Evolutionary conservation across 495 filamentous ascomycete genomes (phyloP).

Genomic region (Xylaria flabelliformis): DNA sequence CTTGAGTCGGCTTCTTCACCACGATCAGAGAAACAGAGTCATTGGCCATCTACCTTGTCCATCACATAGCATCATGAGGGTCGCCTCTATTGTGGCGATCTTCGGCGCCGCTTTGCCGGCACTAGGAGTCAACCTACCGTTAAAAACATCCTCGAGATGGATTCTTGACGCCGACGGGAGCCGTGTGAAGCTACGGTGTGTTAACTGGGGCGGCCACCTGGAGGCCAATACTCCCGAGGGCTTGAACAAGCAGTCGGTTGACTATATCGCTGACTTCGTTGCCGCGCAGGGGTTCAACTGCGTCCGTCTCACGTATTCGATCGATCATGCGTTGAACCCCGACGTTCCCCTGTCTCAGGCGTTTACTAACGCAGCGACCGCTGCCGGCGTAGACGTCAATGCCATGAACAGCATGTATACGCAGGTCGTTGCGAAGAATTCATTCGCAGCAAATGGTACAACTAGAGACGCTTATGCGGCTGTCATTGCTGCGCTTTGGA

Average conservation of each 20-base stretch:
- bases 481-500: constrained; percentile 51
- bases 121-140: constrained; percentile 44
- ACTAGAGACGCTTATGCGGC: constrained; percentile 47
- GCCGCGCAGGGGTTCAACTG: constrained; percentile 56
- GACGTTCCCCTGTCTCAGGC: constrained; percentile 44
- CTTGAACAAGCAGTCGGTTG: constrained; percentile 52
- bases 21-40: neutral
- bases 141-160: constrained; percentile 55
- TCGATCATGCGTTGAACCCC: constrained; percentile 57
- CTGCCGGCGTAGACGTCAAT: constrained; percentile 39
- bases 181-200: constrained; percentile 58
- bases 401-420: constrained; percentile 45
- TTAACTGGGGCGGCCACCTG: constrained; percentile 60
- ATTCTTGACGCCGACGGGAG: constrained; percentile 54
- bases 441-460: constrained; percentile 44
- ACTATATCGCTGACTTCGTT: constrained; percentile 52
- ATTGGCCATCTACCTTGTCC: neutral
- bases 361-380: constrained; percentile 47
- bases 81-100: constrained; percentile 32
- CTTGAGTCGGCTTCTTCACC: neutral
- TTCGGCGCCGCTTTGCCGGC: constrained; percentile 37
- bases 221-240: constrained; percentile 59
- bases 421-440: constrained; percentile 48
- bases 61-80: constrained; percentile 31
- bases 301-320: constrained; percentile 60